Conservation (phyloP, 2,329 filamentous ascomycete genomes). For the Lachnellula willkommii region DNA sequence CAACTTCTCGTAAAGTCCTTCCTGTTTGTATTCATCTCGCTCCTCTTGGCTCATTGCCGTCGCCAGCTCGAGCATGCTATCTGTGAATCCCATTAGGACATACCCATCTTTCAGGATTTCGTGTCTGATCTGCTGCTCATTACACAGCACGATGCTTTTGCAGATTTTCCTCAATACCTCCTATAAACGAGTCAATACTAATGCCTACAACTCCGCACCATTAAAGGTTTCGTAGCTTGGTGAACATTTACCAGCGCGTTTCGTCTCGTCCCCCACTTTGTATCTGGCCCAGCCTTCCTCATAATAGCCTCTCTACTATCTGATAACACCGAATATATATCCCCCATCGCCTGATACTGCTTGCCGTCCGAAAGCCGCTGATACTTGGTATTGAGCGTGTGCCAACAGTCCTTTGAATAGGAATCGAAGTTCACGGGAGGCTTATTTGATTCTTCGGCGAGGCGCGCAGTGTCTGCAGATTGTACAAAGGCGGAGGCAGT, state of each 20-base stretch:
- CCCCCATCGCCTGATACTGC: conserved; percentile 4
- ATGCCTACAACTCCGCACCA: no score
- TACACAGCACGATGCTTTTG: conserved; percentile 15
- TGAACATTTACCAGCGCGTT: conserved; percentile 6
- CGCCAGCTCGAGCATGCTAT: conserved; percentile 8
- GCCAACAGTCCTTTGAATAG: conserved; percentile 12
- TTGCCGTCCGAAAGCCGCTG: conserved; percentile 4
- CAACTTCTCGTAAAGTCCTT: conserved; percentile 15
- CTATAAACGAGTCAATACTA: neutral
- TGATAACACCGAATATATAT: neutral
- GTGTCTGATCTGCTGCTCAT: conserved; percentile 1
- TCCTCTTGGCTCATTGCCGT: neutral
- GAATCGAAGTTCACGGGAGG: conserved; percentile 8
- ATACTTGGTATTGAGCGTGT: conserved; percentile 12
- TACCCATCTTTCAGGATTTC: conserved; percentile 5
- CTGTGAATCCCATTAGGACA: conserved; percentile 4
- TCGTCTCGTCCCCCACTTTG: conserved; percentile 9
- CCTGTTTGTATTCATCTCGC: conserved; percentile 11
- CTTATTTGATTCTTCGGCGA: conserved; percentile 1
- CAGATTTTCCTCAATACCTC: conserved; percentile 15
- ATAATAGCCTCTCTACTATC: neutral
- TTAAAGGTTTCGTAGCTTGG: neutral
- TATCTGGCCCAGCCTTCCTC: conserved; percentile 7
- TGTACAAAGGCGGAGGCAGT: neutral
- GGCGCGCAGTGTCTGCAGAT: neutral